A percentile compares a stretch with the other conserved stretches of the same genome.
Evolutionary conservation across 2,329 filamentous ascomycete species (phyloP).

Genomic region (Monilinia polystroma): DNA sequence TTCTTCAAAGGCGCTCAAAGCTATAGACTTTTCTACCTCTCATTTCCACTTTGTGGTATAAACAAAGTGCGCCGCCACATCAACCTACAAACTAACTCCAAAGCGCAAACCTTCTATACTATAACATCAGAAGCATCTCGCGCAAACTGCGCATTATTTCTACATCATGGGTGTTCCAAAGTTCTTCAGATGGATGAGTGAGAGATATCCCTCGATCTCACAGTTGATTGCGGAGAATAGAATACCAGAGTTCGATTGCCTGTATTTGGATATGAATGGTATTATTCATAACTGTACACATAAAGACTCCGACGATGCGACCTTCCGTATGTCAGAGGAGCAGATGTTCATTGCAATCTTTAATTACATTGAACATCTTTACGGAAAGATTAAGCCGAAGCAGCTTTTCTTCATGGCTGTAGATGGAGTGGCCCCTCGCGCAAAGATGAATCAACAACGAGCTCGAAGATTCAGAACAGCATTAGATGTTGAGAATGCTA

Average conservation of each 20-base stretch:
- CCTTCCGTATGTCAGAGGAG: conserved; percentile 91
- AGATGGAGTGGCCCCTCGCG: conserved; percentile 92
- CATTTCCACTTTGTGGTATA: conserved; percentile 34
- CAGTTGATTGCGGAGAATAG: conserved; percentile 98
- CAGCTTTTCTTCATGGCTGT: conserved; percentile 99
- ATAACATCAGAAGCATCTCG: conserved; percentile 10
- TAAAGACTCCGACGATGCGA: conserved; percentile 70
- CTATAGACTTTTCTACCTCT: neutral
- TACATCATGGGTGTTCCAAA: conserved; percentile 54
- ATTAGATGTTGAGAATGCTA: conserved; percentile 82
- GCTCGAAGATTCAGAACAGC: conserved; percentile 93
- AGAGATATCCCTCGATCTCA: conserved; percentile 97
- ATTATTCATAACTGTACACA: conserved; percentile 99
- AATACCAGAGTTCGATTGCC: conserved; percentile 97
- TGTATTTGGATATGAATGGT: conserved; percentile 98
- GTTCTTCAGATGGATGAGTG: conserved; percentile 81
- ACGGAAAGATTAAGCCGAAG: conserved; percentile 97
- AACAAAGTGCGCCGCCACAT: conserved; percentile 32
- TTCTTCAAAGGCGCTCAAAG: neutral
- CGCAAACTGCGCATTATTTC: conserved; percentile 12
- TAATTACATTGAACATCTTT: conserved; percentile 99
- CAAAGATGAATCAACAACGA: conserved; percentile 99
- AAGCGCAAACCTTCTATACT: conserved; percentile 23
- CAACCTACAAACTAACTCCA: conserved; percentile 21
- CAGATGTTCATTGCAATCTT: conserved; percentile 99